Percentiles rank a stretch among this genome's conserved stretches.
Evolutionary conservation across 345 rosid species (phyloP).

Genomic region (Eucalyptus brandiana): DNA sequence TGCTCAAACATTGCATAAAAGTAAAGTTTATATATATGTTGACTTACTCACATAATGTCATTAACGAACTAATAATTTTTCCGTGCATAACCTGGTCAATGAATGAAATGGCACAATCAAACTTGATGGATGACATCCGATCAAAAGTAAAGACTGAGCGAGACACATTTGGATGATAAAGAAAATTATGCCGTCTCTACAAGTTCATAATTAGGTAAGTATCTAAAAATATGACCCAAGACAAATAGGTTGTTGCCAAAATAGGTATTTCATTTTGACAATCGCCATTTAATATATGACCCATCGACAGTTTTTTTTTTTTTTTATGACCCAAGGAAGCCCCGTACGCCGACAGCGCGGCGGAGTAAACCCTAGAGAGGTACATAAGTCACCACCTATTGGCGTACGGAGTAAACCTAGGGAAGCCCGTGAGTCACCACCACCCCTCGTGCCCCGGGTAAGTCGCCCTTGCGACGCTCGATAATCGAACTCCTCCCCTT

Average conservation of each 20-base stretch:
- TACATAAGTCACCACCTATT: no score
- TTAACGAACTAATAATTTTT: background rate
- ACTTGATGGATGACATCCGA: background rate
- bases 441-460: rapidly evolving
- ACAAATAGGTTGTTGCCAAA: background rate
- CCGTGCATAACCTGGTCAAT: background rate
- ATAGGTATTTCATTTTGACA: background rate
- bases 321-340: rapidly evolving
- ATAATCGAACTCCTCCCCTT: no score
- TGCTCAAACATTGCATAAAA: background rate
- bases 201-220: background rate
- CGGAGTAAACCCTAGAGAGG: rapidly evolving
- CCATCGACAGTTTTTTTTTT: no score
- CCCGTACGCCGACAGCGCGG: rapidly evolving
- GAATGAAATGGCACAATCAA: background rate
- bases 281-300: background rate
- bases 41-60: background rate
- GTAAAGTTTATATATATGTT: background rate
- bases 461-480: rapidly evolving
- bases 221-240: background rate
- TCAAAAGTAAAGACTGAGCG: background rate
- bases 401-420: rapidly evolving
- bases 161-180: background rate
- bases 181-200: background rate
- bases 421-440: no score